These are phyloP conservation scores for Pleurotus eryngii DNA, from an alignment of 768 basidiomycete species.

Conservation along the genomic window DNA sequence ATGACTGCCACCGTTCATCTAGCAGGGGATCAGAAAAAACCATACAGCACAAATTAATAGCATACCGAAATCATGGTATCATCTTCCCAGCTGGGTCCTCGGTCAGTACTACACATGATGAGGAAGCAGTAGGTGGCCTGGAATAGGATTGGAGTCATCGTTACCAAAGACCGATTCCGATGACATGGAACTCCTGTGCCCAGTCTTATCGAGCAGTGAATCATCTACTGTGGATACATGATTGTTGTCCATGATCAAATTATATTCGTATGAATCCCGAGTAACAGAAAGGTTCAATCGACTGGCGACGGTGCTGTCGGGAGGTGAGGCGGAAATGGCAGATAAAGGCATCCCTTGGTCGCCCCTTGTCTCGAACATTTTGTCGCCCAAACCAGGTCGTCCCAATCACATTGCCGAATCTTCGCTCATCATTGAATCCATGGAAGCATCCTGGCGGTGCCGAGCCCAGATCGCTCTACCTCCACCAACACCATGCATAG, in stretches of 20 bases:
- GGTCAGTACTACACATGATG: slow-evolving; percentile 40
- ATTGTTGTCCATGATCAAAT: slow-evolving; percentile 64
- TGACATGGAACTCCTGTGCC: slow-evolving; percentile 44
- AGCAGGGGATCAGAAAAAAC: slow-evolving; percentile 8
- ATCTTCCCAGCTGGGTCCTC: slow-evolving; percentile 57
- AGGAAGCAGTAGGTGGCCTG: slow-evolving; percentile 37
- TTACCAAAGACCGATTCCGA: slow-evolving; percentile 64
- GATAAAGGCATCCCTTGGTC: slow-evolving; percentile 53
- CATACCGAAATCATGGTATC: slow-evolving; percentile 81
- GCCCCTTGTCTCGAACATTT: slow-evolving; percentile 72
- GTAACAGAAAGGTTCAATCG: slow-evolving; percentile 23
- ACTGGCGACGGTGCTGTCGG: slow-evolving; percentile 34
- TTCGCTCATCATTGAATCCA: slow-evolving; percentile 67
- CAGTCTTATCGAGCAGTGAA: slow-evolving; percentile 64
- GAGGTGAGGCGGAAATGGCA: slow-evolving; percentile 66
- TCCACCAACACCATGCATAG: slow-evolving; percentile 48
- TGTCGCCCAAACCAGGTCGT: slow-evolving; percentile 78
- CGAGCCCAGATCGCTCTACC: slow-evolving; percentile 59
- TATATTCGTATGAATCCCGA: slow-evolving; percentile 39
- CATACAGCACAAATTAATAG: slow-evolving; percentile 1
- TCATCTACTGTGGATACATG: slow-evolving; percentile 40
- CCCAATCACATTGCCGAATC: slow-evolving; percentile 52
- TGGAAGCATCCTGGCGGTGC: slow-evolving; percentile 53
- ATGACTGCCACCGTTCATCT: slow-evolving; percentile 82
- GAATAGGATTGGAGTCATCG: slow-evolving; percentile 33